These are phyloP conservation scores for Cladosporium velox DNA, from an alignment of 2,329 filamentous ascomycete species.

Conservation along the genomic window DNA sequence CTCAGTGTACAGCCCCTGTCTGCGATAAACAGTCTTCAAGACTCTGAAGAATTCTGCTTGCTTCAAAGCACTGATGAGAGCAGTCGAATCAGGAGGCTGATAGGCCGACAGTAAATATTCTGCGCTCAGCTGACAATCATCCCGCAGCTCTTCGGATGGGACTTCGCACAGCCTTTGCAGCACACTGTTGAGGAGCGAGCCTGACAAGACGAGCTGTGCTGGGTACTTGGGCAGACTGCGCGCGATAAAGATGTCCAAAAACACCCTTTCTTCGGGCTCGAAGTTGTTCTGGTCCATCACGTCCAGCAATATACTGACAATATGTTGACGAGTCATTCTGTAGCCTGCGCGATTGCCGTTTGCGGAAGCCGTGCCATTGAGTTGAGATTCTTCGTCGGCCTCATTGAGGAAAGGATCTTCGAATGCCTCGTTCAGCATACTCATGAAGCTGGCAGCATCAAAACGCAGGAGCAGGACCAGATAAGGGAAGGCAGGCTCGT, in stretches of 20 bases:
- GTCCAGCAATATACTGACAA: slow-evolving; percentile 86
- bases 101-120: slow-evolving; percentile 95
- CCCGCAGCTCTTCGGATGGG: slow-evolving; percentile 75
- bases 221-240: slow-evolving; percentile 95
- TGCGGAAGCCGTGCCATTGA: slow-evolving; percentile 30
- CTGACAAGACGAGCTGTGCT: slow-evolving; percentile 88
- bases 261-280: slow-evolving; percentile 78
- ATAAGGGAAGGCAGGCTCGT: slow-evolving; percentile 80
- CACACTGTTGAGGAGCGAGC: slow-evolving; percentile 78
- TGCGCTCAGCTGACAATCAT: slow-evolving; percentile 94
- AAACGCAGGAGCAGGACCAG: slow-evolving; percentile 82
- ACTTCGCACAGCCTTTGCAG: slow-evolving; percentile 82
- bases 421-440: slow-evolving; percentile 94
- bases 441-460: slow-evolving; percentile 89
- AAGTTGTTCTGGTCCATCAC: slow-evolving; percentile 82
- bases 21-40: slow-evolving; percentile 81
- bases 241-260: slow-evolving; percentile 97
- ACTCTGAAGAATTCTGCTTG: slow-evolving; percentile 86
- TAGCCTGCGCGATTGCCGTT: slow-evolving; percentile 33
- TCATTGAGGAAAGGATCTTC: slow-evolving; percentile 89
- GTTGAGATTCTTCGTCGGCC: slow-evolving; percentile 54
- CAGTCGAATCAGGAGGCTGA: slow-evolving; percentile 78
- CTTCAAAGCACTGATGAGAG: slow-evolving; percentile 74
- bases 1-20: slow-evolving; percentile 75
- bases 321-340: slow-evolving; percentile 80